phyloP scores from a whole-genome alignment of 768 basidiomycete genomes.

The Hydnomerulius pinastri region DNA sequence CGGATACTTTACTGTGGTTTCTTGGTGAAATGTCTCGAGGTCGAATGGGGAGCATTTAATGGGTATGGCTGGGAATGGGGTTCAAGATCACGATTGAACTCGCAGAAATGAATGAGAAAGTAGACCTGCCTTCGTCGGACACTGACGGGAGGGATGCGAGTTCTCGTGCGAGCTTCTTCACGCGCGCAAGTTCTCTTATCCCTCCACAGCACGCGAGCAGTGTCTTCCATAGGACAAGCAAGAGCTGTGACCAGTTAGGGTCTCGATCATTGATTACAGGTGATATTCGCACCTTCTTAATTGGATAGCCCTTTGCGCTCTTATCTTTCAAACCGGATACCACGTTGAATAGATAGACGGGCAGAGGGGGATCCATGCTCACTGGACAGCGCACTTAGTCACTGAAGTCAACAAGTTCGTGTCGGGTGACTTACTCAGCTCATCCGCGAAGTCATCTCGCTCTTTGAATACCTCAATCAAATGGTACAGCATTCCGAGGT shows the following conservation, averaged over 20 bases:
- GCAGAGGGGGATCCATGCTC: constrained; percentile 93
- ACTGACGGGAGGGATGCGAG: constrained; percentile 69
- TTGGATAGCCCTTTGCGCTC: constrained; percentile 92
- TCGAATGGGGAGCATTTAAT: constrained; percentile 93
- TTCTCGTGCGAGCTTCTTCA: constrained; percentile 84
- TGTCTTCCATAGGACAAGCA: constrained; percentile 94
- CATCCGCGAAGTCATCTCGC: constrained; percentile 93
- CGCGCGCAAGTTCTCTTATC: constrained; percentile 79
- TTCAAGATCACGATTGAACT: constrained; percentile 7
- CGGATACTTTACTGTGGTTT: constrained; percentile 94
- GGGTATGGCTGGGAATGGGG: constrained; percentile 45
- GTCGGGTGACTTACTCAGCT: constrained; percentile 72
- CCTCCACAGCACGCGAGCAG: constrained; percentile 92
- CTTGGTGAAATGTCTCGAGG: constrained; percentile 84
- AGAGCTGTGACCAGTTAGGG: constrained; percentile 53
- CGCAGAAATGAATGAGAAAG: background rate
- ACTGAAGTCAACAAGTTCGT: background rate
- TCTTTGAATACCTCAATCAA: constrained; percentile 91
- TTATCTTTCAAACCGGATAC: constrained; percentile 92
- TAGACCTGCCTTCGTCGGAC: constrained; percentile 47
- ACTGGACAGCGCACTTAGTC: constrained; percentile 50
- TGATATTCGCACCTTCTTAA: constrained; percentile 76
- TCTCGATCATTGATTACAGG: constrained; percentile 1
- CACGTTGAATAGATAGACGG: constrained; percentile 88
- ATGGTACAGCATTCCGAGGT: constrained; percentile 94